A percentile compares a stretch with the other conserved stretches of the same genome.
These are phyloP conservation scores for Nemania bipapillata DNA, from an alignment of 2,329 filamentous ascomycete genomes.

Conservation along the genomic window DNA sequence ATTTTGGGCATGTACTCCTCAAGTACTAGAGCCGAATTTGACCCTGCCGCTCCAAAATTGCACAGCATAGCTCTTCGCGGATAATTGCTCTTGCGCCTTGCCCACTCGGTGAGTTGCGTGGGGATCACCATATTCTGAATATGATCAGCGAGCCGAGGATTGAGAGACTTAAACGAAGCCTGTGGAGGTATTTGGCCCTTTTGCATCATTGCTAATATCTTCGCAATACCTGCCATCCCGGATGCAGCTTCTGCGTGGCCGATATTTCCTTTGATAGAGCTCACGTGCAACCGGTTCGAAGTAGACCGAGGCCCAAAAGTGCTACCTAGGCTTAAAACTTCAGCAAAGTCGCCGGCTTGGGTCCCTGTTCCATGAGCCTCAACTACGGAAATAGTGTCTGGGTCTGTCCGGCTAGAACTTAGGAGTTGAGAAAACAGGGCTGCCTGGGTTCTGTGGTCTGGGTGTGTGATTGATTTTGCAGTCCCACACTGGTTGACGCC, in stretches of 20 bases:
- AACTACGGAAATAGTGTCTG: slow-evolving; percentile 69
- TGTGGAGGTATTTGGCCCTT: slow-evolving; percentile 42
- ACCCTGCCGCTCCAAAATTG: slow-evolving; percentile 47
- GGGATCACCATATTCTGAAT: slow-evolving; percentile 21
- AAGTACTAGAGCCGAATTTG: slow-evolving; percentile 45
- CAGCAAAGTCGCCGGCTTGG: slow-evolving; percentile 71
- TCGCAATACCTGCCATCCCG: slow-evolving; percentile 44
- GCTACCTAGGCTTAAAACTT: slow-evolving; percentile 56
- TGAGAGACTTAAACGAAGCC: slow-evolving; percentile 45
- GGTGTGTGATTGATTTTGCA: slow-evolving; percentile 44
- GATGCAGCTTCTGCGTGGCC: slow-evolving; percentile 47
- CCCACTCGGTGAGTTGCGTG: slow-evolving; percentile 18
- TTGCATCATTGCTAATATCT: slow-evolving; percentile 46
- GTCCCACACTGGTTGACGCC: slow-evolving; percentile 39
- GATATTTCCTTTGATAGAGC: slow-evolving; percentile 45
- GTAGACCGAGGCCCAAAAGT: slow-evolving; percentile 56
- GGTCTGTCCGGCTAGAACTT: slow-evolving; percentile 65
- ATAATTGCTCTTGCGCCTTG: neutral
- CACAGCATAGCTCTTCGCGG: slow-evolving; percentile 50
- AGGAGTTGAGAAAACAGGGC: slow-evolving; percentile 64
- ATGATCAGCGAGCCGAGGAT: slow-evolving; percentile 38
- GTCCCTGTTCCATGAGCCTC: slow-evolving; percentile 76
- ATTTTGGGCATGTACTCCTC: slow-evolving; percentile 35
- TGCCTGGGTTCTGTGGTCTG: slow-evolving; percentile 37
- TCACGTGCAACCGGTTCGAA: slow-evolving; percentile 57